Base-by-base conservation (phyloP, 768 basidiomycete genomes). In the Neoboletus brunneissimus region DNA sequence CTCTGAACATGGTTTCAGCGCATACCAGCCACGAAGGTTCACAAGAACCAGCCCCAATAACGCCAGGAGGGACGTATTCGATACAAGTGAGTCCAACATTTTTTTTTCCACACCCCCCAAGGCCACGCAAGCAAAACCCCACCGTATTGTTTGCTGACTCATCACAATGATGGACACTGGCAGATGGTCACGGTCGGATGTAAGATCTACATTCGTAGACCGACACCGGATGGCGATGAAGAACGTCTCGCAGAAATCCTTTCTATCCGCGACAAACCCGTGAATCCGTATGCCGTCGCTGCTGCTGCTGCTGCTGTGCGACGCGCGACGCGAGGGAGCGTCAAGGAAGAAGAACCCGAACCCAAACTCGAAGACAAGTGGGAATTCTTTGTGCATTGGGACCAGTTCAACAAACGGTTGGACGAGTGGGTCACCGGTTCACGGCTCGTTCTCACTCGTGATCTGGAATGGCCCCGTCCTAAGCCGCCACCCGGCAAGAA, bases 311-410 rank as follows among this genome's bases (percentile, higher is more conserved):
- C 53, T 2, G 58, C 56, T n/a, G 51, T 47, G 0, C 75, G 77
- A 37, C 78, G 81, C 48, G 75, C 73, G 62, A 67, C 75, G 15
- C 76, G 76, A 40, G 65, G 72, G 37, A 62, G 67, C 48, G 65
- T 74, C 56, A 74, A 75, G 40, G 77, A 78, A 59, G 78, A 80
- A 50, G 78, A 80, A 48, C 79, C 82, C 43, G 78, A 80, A 22
- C 62, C 76, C 38, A 81, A 81, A 55, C 81, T 84, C 10, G 87
- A 88, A 65, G 91, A 94, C 70, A 86, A 89, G 64, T 82, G 84
- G 72, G 95, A 98, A 72, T 98, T 86, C 78, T 99, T 98, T 67
- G 93, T 98, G 20, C 97, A 99, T 68, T 99, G 96, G 88, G 94
- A 98, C 64, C 86, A 92, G 61, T 98, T 98, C 81, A 99, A 99